Conservation (phyloP, 2,329 filamentous ascomycete genomes). For the Penicillium brevicompactum region DNA sequence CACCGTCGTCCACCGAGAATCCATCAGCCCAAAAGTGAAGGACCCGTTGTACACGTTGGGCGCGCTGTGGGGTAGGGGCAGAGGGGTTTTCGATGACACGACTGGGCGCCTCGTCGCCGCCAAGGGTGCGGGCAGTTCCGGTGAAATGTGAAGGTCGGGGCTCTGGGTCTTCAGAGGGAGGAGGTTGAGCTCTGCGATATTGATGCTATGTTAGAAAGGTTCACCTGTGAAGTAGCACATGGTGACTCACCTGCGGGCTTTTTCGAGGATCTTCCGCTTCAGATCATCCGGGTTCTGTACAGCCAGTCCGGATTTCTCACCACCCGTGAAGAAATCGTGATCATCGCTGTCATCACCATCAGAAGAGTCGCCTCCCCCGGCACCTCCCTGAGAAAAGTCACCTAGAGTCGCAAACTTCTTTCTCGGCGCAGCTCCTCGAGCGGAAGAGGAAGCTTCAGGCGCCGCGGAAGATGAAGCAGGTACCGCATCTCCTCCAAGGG, state of each 20-base stretch:
- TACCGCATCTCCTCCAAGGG: conserved; percentile 35
- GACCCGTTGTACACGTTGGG: conserved; percentile 58
- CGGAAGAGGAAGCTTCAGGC: conserved; percentile 32
- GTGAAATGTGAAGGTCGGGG: conserved; percentile 53
- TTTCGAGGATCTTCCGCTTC: conserved; percentile 54
- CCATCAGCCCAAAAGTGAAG: conserved; percentile 68
- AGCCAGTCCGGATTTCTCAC: conserved; percentile 68
- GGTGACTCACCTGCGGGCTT: conserved; percentile 41
- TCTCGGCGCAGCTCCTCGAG: conserved; percentile 32
- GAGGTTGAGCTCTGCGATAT: conserved; percentile 31
- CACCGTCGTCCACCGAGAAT: conserved; percentile 67
- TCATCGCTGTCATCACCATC: conserved; percentile 57
- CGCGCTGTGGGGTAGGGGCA: conserved; percentile 42
- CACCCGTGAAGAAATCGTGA: conserved; percentile 64
- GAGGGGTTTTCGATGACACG: conserved; percentile 57
- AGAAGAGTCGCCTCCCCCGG: conserved; percentile 41
- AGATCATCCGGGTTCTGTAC: conserved; percentile 65
- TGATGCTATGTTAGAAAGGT: background rate
- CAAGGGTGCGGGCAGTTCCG: conserved; percentile 65
- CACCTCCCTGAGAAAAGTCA: conserved; percentile 45
- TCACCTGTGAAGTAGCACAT: background rate
- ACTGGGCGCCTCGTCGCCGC: conserved; percentile 65
- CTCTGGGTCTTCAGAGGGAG: conserved; percentile 47
- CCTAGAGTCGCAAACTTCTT: conserved; percentile 53
- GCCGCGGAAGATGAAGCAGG: conserved; percentile 33